phyloP scores from a whole-genome alignment of 441 rosid species.

The Populus hybrid region DNA sequence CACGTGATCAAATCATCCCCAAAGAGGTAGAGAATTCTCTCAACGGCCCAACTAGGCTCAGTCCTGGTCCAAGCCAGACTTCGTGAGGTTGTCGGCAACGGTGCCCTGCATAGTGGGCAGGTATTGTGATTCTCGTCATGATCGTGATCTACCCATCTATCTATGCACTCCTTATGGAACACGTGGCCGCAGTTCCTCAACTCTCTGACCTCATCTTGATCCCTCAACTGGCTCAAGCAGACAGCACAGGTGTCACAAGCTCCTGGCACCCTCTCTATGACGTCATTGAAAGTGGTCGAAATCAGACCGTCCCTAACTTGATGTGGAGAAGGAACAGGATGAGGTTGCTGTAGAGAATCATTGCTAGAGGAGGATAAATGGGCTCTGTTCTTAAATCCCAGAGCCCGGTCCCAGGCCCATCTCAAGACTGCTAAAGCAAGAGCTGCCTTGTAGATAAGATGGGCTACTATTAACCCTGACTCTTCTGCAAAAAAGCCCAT shows the following conservation, averaged over 20 bases:
- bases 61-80: no score
- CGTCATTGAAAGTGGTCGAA: constrained; percentile 57
- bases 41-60: no score
- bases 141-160: constrained; percentile 67
- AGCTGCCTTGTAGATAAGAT: constrained; percentile 68
- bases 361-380: constrained; percentile 15
- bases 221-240: constrained; percentile 48
- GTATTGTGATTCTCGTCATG: constrained; percentile 3
- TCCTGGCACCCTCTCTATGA: constrained; percentile 35
- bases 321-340: constrained; percentile 35
- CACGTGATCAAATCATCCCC: no score
- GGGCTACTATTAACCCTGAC: constrained; percentile 46
- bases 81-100: no score
- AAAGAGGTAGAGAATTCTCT: no score
- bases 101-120: no score
- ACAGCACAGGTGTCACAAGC: constrained; percentile 72
- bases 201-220: constrained; percentile 63
- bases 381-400: constrained; percentile 42
- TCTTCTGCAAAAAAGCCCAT: constrained; percentile 72
- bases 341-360: constrained; percentile 11
- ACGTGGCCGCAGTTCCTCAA: constrained; percentile 83
- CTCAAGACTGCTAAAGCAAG: constrained; percentile 59
- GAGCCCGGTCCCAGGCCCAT: constrained; percentile 59
- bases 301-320: constrained; percentile 49
- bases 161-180: constrained; percentile 80